Evolutionary conservation across 805 yeast species (phyloP), one percentile per base, ranked within the genome.

Genomic region (Zygosaccharomyces lentus): DNA sequence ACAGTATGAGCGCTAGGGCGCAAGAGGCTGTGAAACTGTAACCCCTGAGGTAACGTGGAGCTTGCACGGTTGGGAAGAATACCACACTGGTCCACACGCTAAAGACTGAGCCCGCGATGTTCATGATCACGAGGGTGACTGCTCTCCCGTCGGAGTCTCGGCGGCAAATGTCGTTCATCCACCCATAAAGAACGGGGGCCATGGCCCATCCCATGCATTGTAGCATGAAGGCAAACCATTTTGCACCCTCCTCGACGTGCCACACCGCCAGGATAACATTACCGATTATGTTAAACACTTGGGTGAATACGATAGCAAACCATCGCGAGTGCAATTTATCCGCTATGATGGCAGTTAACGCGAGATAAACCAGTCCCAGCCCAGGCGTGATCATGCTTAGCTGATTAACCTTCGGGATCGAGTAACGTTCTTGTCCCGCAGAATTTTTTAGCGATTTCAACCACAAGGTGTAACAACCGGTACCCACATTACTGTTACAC

Each of bases 401-500:
- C 31, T 76, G 64, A 50, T 80, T 78, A 9, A 77, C 50, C 46
- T 69, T 66, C 1, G 73, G 71, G 32, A 68, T 64, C 0, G 69
- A 51, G 54, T 70, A 79, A 44, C 67, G 65, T 17, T 21, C 29
- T 9, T 23, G 16, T 12, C 38, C 38, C 7, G 6, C 24, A 9
- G 38, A 17, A 35, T 35, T 35, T 27, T 69, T 61, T 9, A 74
- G 58, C 9, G 78, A 68, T 53, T 76, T 71, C 34, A 84, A 68
- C 88, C 88, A 82, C 51, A 84, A 66, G 9, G 75, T 58, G 55
- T 73, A 78, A 15, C 77, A 71, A 29, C 82, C 82, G 10, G 78
- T 70, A 3, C 74, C 62, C 10, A 74, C 75, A 55, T 74, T 79
- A 48, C 70, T 71, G 58, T 74, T 72, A 64, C 79, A 78, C 80